These are phyloP conservation scores for Rhizopogon vulgaris DNA, from an alignment of 768 basidiomycete species.

Conservation along the genomic window DNA sequence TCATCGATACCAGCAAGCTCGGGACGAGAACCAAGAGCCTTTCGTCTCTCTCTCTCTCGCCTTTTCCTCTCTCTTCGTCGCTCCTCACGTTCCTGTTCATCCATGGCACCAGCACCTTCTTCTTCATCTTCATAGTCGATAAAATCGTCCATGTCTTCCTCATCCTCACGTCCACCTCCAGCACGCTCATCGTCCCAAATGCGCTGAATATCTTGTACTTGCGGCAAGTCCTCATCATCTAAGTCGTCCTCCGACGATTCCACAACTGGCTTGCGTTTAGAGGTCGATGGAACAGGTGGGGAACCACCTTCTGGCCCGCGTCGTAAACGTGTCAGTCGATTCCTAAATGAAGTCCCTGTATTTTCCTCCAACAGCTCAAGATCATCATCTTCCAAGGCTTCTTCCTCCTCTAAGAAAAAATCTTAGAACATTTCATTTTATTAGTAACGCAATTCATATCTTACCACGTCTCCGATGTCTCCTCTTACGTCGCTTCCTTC, in stretches of 20 bases:
- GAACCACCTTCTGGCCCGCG: slow-evolving; percentile 71
- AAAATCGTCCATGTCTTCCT: slow-evolving; percentile 68
- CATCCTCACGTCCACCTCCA: slow-evolving; percentile 40
- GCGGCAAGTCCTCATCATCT: slow-evolving; percentile 45
- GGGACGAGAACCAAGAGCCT: slow-evolving; percentile 57
- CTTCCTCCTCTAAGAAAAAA: slow-evolving; percentile 45
- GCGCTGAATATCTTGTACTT: slow-evolving; percentile 55
- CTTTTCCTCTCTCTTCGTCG: slow-evolving; percentile 59
- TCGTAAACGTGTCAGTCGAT: slow-evolving; percentile 68
- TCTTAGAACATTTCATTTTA: slow-evolving; percentile 8
- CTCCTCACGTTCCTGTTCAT: slow-evolving; percentile 73
- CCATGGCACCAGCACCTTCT: slow-evolving; percentile 74
- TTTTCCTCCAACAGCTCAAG: slow-evolving; percentile 82
- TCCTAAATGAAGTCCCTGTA: slow-evolving; percentile 74
- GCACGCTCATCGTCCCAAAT: slow-evolving; percentile 76
- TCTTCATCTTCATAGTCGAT: slow-evolving; percentile 77
- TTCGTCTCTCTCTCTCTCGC: slow-evolving; percentile 60
- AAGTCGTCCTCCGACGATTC: slow-evolving; percentile 79
- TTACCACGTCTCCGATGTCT: slow-evolving; percentile 51
- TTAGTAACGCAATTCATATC: slow-evolving; percentile 13
- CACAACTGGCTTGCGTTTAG: slow-evolving; percentile 50
- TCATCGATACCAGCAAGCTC: slow-evolving; percentile 79
- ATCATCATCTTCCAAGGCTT: slow-evolving; percentile 80
- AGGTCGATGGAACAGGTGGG: slow-evolving; percentile 55
- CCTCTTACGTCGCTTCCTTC: slow-evolving; percentile 62